Evolutionary conservation across 2,329 filamentous ascomycete genomes (phyloP), one percentile per base, ranked within the genome.

Genomic region (Biscogniauxia marginata): DNA sequence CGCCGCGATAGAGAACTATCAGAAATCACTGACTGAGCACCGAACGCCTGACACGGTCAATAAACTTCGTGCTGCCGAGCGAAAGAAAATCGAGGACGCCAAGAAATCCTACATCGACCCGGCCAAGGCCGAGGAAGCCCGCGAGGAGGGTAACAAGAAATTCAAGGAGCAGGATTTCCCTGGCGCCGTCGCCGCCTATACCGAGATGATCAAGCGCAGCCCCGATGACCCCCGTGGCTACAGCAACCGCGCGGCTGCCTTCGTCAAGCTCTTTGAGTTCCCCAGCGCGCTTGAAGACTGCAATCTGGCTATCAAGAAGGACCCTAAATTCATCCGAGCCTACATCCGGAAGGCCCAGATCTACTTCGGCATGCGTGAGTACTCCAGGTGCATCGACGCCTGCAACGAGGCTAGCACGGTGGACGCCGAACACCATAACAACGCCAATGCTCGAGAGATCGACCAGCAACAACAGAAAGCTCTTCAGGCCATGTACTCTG

Each of bases 161-260:
- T 99, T 99, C 84, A 98, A 98, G 82, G 91, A 92, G 68, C 88
- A 84, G 25, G 93, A 99, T 76, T 98, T 93, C 90, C 93, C 95
- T 9, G 95, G 85, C 52, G 95, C 95, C 8, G 93, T 99, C 23
- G 92, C 91, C 46, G 91, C 93, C 0, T 99, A 99, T 79, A 85
- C 82, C 1, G 95, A 99, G 79, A 97, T 98, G 93, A 89, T 89
- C 75, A 97, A 97, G 84, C 92, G 95, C 56, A 89, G 91, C 0
- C 95, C 96, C 5, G 84, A 96, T 0, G 95, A 99, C 71, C 88
- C 95, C 44, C 88, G 96, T 66, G 93, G 95, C 46, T 99, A 95
- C 83, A 96, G 90, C 73, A 99, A 99, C 83, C 92, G 95, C 66
- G 95, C 95, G 6, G 95, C 95, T 4, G 96, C 95, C 47, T 91